phyloP scores from a whole-genome alignment of 2,329 filamentous ascomycete species.

The Helicocarpus griseus region DNA sequence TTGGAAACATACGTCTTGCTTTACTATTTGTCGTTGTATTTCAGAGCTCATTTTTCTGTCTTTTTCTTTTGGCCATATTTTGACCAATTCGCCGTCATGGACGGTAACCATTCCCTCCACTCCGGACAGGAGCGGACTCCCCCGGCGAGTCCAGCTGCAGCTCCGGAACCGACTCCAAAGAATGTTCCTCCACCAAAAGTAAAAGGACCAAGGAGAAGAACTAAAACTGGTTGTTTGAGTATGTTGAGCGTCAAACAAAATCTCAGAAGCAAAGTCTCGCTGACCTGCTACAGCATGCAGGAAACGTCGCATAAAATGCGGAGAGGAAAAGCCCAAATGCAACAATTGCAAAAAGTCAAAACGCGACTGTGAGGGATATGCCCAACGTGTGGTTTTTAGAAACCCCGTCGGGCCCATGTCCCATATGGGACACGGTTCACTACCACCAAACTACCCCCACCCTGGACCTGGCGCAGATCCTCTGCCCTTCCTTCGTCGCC shows the following conservation, averaged over 20 bases:
- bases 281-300: constrained; percentile 58
- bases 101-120: background rate
- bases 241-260: constrained; percentile 29
- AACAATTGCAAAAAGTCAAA: constrained; percentile 39
- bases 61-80: background rate
- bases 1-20: background rate
- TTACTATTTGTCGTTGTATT: background rate
- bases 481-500: constrained; percentile 7
- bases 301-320: constrained; percentile 92
- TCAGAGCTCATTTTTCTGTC: background rate
- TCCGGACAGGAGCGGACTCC: background rate
- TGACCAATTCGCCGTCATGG: background rate
- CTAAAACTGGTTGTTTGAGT: constrained; percentile 90
- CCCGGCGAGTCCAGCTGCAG: background rate
- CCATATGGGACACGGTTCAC: constrained; percentile 13
- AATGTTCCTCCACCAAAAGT: constrained; percentile 17
- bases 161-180: constrained; percentile 12
- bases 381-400: constrained; percentile 33
- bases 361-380: constrained; percentile 36
- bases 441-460: constrained; percentile 8
- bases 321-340: constrained; percentile 57
- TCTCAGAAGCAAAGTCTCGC: constrained; percentile 4
- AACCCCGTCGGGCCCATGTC: constrained; percentile 27
- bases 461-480: constrained; percentile 1
- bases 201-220: constrained; percentile 51